A percentile compares a stretch with the other conserved stretches of the same genome.
phyloP scores from a whole-genome alignment of 139 green algal genomes.

The Tetradesmus obliquus region DNA sequence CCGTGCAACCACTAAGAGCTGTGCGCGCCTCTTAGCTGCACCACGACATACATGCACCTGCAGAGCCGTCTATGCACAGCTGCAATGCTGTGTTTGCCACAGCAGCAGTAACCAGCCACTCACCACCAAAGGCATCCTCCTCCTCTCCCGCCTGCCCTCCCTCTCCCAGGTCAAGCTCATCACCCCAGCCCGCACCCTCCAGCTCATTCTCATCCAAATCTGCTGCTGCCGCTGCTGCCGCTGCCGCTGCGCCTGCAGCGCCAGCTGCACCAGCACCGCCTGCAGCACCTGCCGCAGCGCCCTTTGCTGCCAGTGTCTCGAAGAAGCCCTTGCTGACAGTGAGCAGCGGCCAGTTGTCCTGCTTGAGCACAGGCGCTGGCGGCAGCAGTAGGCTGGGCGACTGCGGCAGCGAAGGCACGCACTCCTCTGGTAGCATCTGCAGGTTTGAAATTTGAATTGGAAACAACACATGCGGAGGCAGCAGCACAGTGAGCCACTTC shows the following conservation, averaged over 20 bases:
- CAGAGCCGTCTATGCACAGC: neutral
- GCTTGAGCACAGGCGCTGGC: conserved; percentile 65
- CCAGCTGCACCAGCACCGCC: conserved; percentile 47
- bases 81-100: no score
- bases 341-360: conserved; percentile 99
- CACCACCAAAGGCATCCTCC: conserved; percentile 8
- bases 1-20: no score
- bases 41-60: no score
- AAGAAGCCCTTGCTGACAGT: conserved; percentile 98
- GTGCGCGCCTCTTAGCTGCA: no score
- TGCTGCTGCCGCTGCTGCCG: conserved; percentile 53
- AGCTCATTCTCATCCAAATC: conserved; percentile 76
- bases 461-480: neutral
- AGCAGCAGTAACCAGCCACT: neutral
- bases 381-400: conserved; percentile 54
- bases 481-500: neutral
- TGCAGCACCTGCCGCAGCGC: conserved; percentile 50
- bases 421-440: conserved; percentile 43
- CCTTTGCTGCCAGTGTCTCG: conserved; percentile 87
- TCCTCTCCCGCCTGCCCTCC: conserved; percentile 46
- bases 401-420: conserved; percentile 45
- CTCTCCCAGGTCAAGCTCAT: conserved; percentile 78
- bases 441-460: no score
- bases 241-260: conserved; percentile 32
- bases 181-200: conserved; percentile 84